Evolutionary conservation across 352 stramenopile genomes (phyloP), one percentile per base, ranked within the genome.

Genomic region (Phytopythium montanum): DNA sequence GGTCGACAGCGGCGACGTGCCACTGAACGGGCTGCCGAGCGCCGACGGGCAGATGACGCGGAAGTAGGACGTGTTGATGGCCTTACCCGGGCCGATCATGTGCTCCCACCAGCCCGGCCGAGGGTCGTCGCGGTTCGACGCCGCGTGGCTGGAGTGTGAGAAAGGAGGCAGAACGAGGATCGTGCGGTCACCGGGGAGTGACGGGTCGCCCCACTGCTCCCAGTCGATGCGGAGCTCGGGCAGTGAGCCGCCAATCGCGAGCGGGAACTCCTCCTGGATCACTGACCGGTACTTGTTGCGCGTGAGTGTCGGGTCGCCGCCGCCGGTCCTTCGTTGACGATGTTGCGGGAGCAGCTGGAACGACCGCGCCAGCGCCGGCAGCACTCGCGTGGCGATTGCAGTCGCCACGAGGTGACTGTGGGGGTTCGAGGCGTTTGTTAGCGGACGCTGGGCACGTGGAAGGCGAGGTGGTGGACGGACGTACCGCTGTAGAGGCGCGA

Each of bases 31-130:
- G 60, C 85, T 95, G 39, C 88, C 88, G 46, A 96, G 76, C 19
- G 90, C 81, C 0, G 81, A 92, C 18, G 85, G 78, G 48, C 83
- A 94, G 56, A 96, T 94, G 34, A 96, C 87, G 41, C 84, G 85
- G 56, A 95, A 96, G 69, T 82, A 89, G 23, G 87, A 93, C 61
- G 85, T 96, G 70, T 94, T 92, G 68, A 95, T 93, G 58, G 80
- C 80, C 51, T 90, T 89, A 44, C 85, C 84, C 8, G 85, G 86
- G 23, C 88, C 88, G 29, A 96, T 80, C 76, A 95, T 91, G 66
- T 92, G 88, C 58, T 94, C 71, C 88, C 88, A 96, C 88, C 88
- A 96, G 10, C 86, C 88, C 0, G 85, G 81, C 16, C 85, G 73
- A 9, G 84, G 79, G 57, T 92, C 82, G 42, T 90, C 82, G 10